Conservation (phyloP, 2,329 filamentous ascomycete genomes). For the Fusarium fracticaudum region DNA sequence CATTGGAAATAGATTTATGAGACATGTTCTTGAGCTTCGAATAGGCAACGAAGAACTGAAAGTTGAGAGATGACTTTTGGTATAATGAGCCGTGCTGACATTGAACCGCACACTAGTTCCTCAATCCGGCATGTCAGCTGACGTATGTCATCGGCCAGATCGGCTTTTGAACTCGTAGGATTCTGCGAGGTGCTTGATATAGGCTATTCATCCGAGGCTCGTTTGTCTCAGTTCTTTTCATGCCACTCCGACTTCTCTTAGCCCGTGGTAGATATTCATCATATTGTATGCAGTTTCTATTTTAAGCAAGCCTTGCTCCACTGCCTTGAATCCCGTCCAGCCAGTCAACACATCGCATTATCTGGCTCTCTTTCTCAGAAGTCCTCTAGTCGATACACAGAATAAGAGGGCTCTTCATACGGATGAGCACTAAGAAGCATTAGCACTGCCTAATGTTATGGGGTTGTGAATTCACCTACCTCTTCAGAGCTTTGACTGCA, state of each 20-base stretch:
- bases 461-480: neutral
- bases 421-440: neutral
- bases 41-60: rapidly evolving
- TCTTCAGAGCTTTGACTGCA: neutral
- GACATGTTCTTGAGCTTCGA: neutral
- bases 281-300: rapidly evolving
- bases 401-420: neutral
- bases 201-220: rapidly evolving
- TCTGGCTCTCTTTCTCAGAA: neutral
- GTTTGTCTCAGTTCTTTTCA: rapidly evolving
- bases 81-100: neutral
- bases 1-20: neutral
- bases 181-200: neutral
- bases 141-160: rapidly evolving
- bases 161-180: neutral
- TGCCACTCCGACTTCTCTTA: neutral
- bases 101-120: rapidly evolving
- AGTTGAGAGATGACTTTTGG: rapidly evolving
- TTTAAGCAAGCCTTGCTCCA: neutral
- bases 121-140: neutral
- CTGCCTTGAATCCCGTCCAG: neutral
- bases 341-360: rapidly evolving
- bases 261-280: neutral
- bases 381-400: neutral
- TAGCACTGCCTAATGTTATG: neutral